Conservation (phyloP, 1,284 basidiomycete species). For the Anthracocystis panici-leucophaei region DNA sequence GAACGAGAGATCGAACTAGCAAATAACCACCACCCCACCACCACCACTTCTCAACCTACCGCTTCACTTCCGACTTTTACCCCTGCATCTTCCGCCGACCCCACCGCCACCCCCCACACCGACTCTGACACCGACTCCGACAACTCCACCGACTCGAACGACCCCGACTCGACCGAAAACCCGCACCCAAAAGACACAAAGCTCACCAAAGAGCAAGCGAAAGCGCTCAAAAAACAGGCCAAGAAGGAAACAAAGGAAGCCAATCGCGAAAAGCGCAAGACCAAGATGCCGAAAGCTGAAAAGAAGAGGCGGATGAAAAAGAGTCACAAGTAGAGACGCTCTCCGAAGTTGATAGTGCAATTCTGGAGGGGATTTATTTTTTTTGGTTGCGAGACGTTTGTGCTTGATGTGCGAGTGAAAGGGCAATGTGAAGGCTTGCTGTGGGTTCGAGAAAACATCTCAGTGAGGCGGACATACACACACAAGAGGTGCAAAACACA, state of each 20-base stretch:
- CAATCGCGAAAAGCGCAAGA: slow-evolving; percentile 63
- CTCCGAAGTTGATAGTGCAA: neutral
- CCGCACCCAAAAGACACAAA: slow-evolving; percentile 40
- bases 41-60: no score
- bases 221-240: slow-evolving; percentile 50
- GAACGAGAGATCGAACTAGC: slow-evolving; percentile 61
- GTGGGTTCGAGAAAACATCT: no score
- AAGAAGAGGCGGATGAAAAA: slow-evolving; percentile 66
- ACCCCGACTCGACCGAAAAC: slow-evolving; percentile 12
- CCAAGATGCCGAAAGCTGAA: slow-evolving; percentile 67
- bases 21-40: neutral
- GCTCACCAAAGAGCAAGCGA: slow-evolving; percentile 44
- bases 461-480: no score
- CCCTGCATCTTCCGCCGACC: neutral
- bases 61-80: no score
- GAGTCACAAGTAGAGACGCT: slow-evolving; percentile 43
- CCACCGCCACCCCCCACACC: neutral
- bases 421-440: no score
- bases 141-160: slow-evolving; percentile 14
- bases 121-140: slow-evolving; percentile 3
- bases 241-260: slow-evolving; percentile 60
- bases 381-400: no score
- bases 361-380: neutral
- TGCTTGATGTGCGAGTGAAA: no score
- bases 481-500: no score